These are phyloP conservation scores for Aschersonia sp. DNA, from an alignment of 2,329 filamentous ascomycete species.

Conservation along the genomic window DNA sequence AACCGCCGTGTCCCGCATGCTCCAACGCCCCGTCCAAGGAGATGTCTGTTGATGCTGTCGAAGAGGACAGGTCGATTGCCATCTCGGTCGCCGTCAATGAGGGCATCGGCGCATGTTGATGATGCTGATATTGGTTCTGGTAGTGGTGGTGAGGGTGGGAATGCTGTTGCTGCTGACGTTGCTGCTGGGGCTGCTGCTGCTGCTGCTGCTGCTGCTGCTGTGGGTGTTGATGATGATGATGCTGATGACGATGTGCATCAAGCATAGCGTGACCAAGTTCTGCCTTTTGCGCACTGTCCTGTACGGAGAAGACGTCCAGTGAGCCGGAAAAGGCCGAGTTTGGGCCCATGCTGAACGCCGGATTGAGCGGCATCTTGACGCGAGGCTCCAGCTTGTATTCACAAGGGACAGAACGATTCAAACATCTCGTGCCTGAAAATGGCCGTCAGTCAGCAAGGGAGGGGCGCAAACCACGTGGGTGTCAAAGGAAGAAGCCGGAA, in stretches of 20 bases:
- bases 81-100: constrained; percentile 1
- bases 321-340: constrained; percentile 3
- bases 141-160: not conserved
- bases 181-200: not conserved
- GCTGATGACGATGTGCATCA: not conserved
- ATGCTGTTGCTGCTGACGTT: not conserved
- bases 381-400: constrained; percentile 5
- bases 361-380: constrained; percentile 6
- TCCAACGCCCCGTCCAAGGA: not conserved
- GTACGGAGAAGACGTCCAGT: constrained; percentile 4
- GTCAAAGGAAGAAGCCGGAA: too few relatives aligned
- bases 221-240: not conserved
- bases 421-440: constrained; percentile 3
- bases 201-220: not conserved
- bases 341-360: constrained; percentile 4
- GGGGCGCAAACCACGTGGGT: too few relatives aligned
- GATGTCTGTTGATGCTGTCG: not conserved
- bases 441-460: not conserved
- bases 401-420: constrained; percentile 4
- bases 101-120: not conserved
- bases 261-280: not conserved
- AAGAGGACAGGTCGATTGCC: constrained; percentile 1
- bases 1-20: not conserved
- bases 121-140: not conserved
- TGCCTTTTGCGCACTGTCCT: not conserved